These are phyloP conservation scores for Sclerotinia subarctica DNA, from an alignment of 2,329 filamentous ascomycete species.

Conservation along the genomic window DNA sequence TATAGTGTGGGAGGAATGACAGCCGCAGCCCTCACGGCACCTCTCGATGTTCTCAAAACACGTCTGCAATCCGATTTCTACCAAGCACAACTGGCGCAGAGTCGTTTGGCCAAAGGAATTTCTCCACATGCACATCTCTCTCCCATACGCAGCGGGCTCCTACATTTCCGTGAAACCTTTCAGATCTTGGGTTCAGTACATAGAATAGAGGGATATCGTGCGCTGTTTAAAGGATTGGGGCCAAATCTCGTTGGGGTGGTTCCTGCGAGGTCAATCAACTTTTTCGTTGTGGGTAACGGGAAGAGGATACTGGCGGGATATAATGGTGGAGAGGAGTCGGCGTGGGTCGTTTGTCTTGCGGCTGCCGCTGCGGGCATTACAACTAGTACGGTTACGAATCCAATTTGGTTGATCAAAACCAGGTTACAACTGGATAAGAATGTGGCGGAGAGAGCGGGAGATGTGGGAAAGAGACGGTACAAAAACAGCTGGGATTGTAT, in stretches of 20 bases:
- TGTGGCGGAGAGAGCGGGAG: conserved; percentile 58
- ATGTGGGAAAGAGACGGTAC: conserved; percentile 63
- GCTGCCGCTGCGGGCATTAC: conserved; percentile 76
- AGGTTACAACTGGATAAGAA: conserved; percentile 88
- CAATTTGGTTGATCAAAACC: conserved; percentile 96
- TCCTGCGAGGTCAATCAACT: conserved; percentile 87
- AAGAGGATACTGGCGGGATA: conserved; percentile 76
- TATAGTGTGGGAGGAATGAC: conserved; percentile 82
- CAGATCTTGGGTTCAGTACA: conserved; percentile 82
- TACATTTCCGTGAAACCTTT: conserved; percentile 81
- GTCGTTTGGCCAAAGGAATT: conserved; percentile 52
- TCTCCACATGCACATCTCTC: conserved; percentile 57
- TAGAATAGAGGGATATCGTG: conserved; percentile 75
- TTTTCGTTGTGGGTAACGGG: conserved; percentile 89
- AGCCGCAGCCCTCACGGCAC: conserved; percentile 85
- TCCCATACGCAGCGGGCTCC: conserved; percentile 60
- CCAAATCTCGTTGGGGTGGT: conserved; percentile 89
- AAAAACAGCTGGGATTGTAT: conserved; percentile 87
- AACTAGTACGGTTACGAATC: conserved; percentile 89
- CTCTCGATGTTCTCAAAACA: conserved; percentile 91
- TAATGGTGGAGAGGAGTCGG: conserved; percentile 68
- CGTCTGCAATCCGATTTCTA: conserved; percentile 93
- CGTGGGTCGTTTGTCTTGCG: conserved; percentile 74
- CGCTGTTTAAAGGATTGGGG: conserved; percentile 88
- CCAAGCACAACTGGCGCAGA: conserved; percentile 72